Base-by-base conservation (phyloP, 2,329 filamentous ascomycete species). In the Venturia oleaginea region DNA sequence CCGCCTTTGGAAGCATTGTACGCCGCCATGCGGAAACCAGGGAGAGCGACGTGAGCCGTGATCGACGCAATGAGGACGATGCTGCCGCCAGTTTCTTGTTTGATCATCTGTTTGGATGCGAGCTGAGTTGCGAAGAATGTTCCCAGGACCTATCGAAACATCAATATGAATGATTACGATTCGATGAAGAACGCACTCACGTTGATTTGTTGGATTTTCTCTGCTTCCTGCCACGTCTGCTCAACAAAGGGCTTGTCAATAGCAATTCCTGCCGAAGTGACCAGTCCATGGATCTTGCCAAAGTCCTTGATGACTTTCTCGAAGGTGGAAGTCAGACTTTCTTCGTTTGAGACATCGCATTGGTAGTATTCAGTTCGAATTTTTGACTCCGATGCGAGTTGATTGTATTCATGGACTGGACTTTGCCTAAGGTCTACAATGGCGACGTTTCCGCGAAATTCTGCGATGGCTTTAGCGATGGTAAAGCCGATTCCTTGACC, bases 1-100 rank as follows among this genome's bases (percentile, higher is more conserved):
- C 76, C 78, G 4, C 76, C 78, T 69, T 80, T 80, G 15, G 73
- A 75, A 2, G 77, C 78, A 55, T 77, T 77, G 67, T 80, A 80
- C 3, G 75, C 76, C 0, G 77, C 75, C 72, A 76, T 74, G 19
- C 72, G 69, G 65, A 77, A 74, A 2, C 72, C 72, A 0, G 74
- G 75, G 2, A 76, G 68, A 2, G 71, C 74, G 63, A 74, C 73
- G 67, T 77, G 73, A 5, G 74, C 72, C 7, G 75, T 73, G 46
- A 76, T 73, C 2, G 75, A 76, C 30, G 76, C 75, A 37, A 78
- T 71, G 73, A 73, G 8, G 4, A 79, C 73, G 24, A 79, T 75
- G 62, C 75, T 77, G 27, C 78, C 78, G 0, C 71, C 69, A 4
- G 66, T 76, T 0, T 70, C 70, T 66, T 79, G 76, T 63, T 76